These are phyloP conservation scores for Tremella fuciformis DNA, from an alignment of 768 basidiomycete genomes.

Conservation along the genomic window DNA sequence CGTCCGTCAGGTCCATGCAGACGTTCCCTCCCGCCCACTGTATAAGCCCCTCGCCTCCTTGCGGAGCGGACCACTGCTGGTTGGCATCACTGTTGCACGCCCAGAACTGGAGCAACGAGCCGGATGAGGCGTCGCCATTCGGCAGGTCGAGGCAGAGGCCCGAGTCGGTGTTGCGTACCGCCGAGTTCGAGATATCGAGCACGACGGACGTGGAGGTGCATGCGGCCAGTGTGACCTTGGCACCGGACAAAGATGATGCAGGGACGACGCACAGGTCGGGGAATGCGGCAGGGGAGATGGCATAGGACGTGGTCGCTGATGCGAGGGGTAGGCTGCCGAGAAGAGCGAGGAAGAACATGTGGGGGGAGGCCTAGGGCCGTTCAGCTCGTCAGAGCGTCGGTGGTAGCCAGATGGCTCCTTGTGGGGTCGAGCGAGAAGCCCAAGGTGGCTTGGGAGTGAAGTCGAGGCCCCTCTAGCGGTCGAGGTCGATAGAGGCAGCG, in stretches of 20 bases:
- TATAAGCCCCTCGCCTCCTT: conserved; percentile 14
- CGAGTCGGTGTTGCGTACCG: conserved; percentile 26
- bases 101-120: conserved; percentile 41
- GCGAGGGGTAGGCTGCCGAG: conserved; percentile 20
- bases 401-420: too few relatives aligned
- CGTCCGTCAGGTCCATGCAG: conserved; percentile 38
- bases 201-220: conserved; percentile 35
- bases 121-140: conserved; percentile 30
- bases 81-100: conserved; percentile 38
- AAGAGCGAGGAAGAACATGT: conserved; percentile 7
- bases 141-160: conserved; percentile 36
- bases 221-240: conserved; percentile 24
- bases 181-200: conserved; percentile 24
- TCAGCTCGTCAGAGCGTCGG: too few relatives aligned
- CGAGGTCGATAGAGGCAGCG: too few relatives aligned
- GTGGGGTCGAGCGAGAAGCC: too few relatives aligned
- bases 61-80: conserved; percentile 23
- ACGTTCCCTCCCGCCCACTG: conserved; percentile 24
- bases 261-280: conserved; percentile 39
- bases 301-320: conserved; percentile 24
- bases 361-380: too few relatives aligned
- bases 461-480: too few relatives aligned
- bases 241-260: conserved; percentile 19
- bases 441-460: too few relatives aligned
- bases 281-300: conserved; percentile 32